Percentiles rank a stretch among this genome's conserved stretches.
phyloP scores from a whole-genome alignment of 2,329 filamentous ascomycete genomes.

The Cercospora sp. region DNA sequence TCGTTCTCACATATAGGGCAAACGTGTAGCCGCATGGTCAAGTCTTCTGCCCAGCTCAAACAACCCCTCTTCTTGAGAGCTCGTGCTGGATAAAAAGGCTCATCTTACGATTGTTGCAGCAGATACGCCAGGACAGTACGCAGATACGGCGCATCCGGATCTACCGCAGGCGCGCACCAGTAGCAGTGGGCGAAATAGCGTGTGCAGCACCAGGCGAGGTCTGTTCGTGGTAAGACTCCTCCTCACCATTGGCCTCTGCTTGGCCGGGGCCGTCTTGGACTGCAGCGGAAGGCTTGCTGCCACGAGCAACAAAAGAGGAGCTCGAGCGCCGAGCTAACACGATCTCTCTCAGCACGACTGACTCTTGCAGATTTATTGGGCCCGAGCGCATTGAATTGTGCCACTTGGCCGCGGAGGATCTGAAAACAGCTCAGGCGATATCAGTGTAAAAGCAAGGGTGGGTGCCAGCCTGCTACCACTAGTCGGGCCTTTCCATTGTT shows the following conservation, averaged over 20 bases:
- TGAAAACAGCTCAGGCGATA: background rate
- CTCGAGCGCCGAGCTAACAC: background rate
- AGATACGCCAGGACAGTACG: background rate
- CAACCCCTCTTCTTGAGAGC: background rate
- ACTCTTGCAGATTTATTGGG: background rate
- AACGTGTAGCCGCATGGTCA: background rate
- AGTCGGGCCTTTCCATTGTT: slow-evolving; percentile 8
- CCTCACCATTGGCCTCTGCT: background rate
- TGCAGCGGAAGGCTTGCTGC: slow-evolving; percentile 7
- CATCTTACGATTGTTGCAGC: slow-evolving; percentile 8
- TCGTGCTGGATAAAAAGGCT: background rate
- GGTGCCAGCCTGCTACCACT: background rate
- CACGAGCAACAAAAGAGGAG: slow-evolving; percentile 6
- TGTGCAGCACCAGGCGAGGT: background rate
- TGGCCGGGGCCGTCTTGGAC: background rate
- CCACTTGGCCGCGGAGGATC: slow-evolving; percentile 2
- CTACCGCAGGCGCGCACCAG: slow-evolving; percentile 3
- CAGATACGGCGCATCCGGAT: background rate
- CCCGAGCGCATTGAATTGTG: slow-evolving; percentile 2
- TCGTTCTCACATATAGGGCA: background rate
- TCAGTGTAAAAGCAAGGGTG: slow-evolving; percentile 2
- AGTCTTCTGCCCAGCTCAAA: background rate
- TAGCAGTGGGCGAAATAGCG: background rate
- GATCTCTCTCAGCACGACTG: background rate
- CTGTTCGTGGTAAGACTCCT: slow-evolving; percentile 2